These are phyloP conservation scores for Rhodotorula sphaerocarpa DNA, from an alignment of 768 basidiomycete genomes.

Conservation along the genomic window DNA sequence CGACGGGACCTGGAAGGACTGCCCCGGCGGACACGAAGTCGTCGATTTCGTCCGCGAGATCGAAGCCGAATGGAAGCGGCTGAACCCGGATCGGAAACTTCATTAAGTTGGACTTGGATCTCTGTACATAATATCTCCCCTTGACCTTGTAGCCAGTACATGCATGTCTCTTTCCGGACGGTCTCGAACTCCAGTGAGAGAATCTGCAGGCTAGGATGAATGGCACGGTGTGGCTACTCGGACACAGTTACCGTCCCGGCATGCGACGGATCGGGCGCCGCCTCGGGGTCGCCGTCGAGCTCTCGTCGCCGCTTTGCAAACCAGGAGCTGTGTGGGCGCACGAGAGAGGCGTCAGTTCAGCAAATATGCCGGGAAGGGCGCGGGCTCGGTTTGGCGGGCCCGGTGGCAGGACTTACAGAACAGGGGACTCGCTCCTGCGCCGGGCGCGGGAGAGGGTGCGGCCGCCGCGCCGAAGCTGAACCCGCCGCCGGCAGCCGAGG, in stretches of 20 bases:
- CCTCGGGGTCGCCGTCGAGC: not conserved
- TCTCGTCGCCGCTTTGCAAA: not conserved
- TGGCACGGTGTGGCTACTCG: too few relatives aligned
- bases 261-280: not conserved
- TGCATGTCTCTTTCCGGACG: not conserved
- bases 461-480: not conserved
- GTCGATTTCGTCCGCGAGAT: conserved; percentile 71
- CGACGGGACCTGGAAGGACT: conserved; percentile 62
- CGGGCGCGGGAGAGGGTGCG: not conserved
- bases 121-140: not conserved
- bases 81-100: conserved; percentile 49
- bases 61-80: conserved; percentile 58
- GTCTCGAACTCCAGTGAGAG: too few relatives aligned
- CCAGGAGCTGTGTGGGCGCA: not conserved
- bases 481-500: not conserved
- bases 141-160: not conserved
- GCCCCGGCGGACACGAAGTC: conserved; percentile 67
- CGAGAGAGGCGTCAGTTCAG: not conserved
- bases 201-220: too few relatives aligned
- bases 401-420: not conserved
- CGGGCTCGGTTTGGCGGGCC: too few relatives aligned
- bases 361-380: too few relatives aligned
- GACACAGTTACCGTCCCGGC: not conserved
- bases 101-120: too few relatives aligned
- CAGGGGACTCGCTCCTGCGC: not conserved